Evolutionary conservation across 2,329 filamentous ascomycete genomes (phyloP).

Genomic region (Pyricularia sp.): DNA sequence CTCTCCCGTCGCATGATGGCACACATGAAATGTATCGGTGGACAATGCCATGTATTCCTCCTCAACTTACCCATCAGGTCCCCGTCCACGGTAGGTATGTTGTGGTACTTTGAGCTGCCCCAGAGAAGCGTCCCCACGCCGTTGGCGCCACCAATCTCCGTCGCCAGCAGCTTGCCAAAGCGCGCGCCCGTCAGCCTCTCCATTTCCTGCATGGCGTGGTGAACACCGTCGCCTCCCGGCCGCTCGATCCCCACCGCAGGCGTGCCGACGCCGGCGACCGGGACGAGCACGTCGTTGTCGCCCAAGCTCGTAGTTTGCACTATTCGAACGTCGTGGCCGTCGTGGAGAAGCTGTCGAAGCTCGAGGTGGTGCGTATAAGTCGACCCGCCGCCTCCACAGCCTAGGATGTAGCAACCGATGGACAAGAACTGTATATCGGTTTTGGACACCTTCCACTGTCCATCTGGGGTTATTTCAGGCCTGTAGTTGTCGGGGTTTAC

Average conservation of each 20-base stretch:
- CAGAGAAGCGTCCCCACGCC: slow-evolving; percentile 50
- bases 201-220: slow-evolving; percentile 3
- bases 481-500: slow-evolving; percentile 29
- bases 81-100: slow-evolving; percentile 40
- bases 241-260: slow-evolving; percentile 49
- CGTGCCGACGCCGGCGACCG: slow-evolving; percentile 48
- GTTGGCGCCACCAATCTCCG: slow-evolving; percentile 61
- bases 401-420: slow-evolving; percentile 51
- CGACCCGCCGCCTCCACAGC: slow-evolving; percentile 49
- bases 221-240: neutral
- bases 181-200: slow-evolving; percentile 43
- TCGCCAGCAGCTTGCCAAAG: slow-evolving; percentile 43
- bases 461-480: slow-evolving; percentile 34
- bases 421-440: slow-evolving; percentile 48
- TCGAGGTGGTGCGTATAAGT: slow-evolving; percentile 43
- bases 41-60: neutral
- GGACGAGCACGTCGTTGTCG: slow-evolving; percentile 41
- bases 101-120: slow-evolving; percentile 36
- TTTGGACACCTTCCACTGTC: slow-evolving; percentile 48
- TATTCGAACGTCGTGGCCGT: slow-evolving; percentile 39
- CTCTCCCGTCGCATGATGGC: neutral
- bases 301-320: slow-evolving; percentile 39
- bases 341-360: slow-evolving; percentile 38
- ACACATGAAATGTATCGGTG: neutral
- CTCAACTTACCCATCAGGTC: slow-evolving; percentile 40